These are phyloP conservation scores for Metschnikowia shivogae DNA, from an alignment of 805 yeast genomes.

Conservation along the genomic window DNA sequence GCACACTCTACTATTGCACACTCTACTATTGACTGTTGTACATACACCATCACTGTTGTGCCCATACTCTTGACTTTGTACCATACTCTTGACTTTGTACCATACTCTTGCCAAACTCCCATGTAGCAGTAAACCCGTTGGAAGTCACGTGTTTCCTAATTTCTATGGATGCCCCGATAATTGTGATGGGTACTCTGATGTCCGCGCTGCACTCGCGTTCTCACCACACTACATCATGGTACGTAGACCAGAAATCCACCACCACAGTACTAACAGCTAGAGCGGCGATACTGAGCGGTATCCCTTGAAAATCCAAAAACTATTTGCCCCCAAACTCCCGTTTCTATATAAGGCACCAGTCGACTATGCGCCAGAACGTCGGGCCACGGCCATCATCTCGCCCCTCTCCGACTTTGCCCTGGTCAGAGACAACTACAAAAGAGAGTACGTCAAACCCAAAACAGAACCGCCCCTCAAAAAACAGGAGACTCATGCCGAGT, in stretches of 20 bases:
- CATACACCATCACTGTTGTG: too few relatives aligned
- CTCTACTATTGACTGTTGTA: too few relatives aligned
- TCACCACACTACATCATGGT: not conserved
- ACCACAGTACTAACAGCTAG: slow-evolving; percentile 13
- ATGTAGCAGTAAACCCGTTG: too few relatives aligned
- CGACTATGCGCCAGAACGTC: slow-evolving; percentile 46
- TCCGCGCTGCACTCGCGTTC: too few relatives aligned
- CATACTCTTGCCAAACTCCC: too few relatives aligned
- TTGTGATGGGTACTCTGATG: too few relatives aligned
- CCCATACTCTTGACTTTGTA: too few relatives aligned
- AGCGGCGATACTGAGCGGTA: slow-evolving; percentile 25
- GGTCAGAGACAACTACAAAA: slow-evolving; percentile 24
- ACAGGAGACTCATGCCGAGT: slow-evolving; percentile 8
- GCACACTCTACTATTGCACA: too few relatives aligned
- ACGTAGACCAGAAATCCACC: not conserved
- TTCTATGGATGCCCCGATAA: too few relatives aligned
- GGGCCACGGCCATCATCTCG: slow-evolving; percentile 45
- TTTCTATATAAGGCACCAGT: slow-evolving; percentile 44
- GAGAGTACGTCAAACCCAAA: slow-evolving; percentile 15
- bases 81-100: too few relatives aligned
- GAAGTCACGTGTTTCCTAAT: too few relatives aligned
- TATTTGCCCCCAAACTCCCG: slow-evolving; percentile 58
- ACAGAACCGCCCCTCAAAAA: not conserved
- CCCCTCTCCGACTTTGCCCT: slow-evolving; percentile 40
- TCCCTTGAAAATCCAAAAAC: slow-evolving; percentile 43